A percentile compares a stretch with the other conserved stretches of the same genome.
Conservation (phyloP, 2,329 filamentous ascomycete genomes). For the Madurella mycetomatis region DNA sequence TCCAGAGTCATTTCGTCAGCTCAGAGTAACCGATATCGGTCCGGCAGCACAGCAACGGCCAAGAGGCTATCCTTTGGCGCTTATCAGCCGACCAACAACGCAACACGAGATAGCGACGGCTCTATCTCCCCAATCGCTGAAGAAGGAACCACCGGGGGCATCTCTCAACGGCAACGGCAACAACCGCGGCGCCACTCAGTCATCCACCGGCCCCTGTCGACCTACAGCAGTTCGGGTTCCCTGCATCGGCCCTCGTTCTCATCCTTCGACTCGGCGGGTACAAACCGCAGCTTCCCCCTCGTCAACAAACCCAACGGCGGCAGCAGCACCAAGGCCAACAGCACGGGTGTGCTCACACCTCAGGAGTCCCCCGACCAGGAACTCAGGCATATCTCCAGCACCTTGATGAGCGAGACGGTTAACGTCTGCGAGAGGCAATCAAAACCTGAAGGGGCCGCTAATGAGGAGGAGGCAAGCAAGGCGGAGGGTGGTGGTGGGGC, state of each 20-base stretch:
- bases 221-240: constrained; percentile 33
- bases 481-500: not conserved
- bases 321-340: constrained; percentile 34
- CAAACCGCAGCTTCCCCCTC: constrained; percentile 58
- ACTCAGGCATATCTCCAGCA: constrained; percentile 44
- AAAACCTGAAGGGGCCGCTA: constrained; percentile 11
- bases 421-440: constrained; percentile 36
- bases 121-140: constrained; percentile 27
- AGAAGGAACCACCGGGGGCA: constrained; percentile 16
- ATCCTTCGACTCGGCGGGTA: constrained; percentile 55
- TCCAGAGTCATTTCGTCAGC: constrained; percentile 24
- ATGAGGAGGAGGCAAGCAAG: not conserved
- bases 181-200: constrained; percentile 30
- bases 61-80: constrained; percentile 15
- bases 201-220: constrained; percentile 41
- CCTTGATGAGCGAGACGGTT: constrained; percentile 45
- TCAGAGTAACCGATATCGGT: constrained; percentile 26
- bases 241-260: constrained; percentile 53
- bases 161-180: not conserved
- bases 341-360: constrained; percentile 43
- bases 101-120: constrained; percentile 20
- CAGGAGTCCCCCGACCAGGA: constrained; percentile 47
- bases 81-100: constrained; percentile 1
- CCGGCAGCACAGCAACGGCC: constrained; percentile 24
- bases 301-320: constrained; percentile 42